Percentiles rank a stretch among this genome's conserved stretches.
Conservation (phyloP, 176 grass and related monocot species). For the Oryza officinalis region DNA sequence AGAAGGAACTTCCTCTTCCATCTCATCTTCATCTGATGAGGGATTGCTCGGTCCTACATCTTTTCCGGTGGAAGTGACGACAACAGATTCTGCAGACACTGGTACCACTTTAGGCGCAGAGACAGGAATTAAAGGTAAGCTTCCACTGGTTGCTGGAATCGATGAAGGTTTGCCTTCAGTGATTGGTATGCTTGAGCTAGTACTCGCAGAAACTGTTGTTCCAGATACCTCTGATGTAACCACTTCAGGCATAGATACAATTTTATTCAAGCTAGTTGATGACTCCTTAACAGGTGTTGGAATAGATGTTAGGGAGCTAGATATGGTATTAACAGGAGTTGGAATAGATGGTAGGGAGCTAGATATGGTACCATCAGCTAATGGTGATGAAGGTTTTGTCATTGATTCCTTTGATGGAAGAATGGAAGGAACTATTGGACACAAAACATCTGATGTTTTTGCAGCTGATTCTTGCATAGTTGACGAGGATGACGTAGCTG, state of each 20-base stretch:
- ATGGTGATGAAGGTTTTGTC: conserved; percentile 31
- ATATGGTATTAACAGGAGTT: conserved; percentile 30
- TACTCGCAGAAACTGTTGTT: conserved; percentile 33
- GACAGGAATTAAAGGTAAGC: conserved; percentile 40
- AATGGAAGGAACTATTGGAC: conserved; percentile 30
- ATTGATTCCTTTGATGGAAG: conserved; percentile 36
- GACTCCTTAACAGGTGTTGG: conserved; percentile 32
- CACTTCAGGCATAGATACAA: conserved; percentile 47
- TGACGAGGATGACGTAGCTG: conserved; percentile 30
- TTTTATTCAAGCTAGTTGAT: conserved; percentile 36
- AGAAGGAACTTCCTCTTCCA: conserved; percentile 88
- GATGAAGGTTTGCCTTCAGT: conserved; percentile 46
- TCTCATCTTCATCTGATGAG: conserved; percentile 85
- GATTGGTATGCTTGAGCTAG: conserved; percentile 27
- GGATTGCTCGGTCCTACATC: conserved; percentile 37
- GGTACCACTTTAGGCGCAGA: conserved; percentile 40
- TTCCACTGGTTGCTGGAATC: conserved; percentile 32
- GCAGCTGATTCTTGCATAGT: conserved; percentile 30
- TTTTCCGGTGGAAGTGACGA: conserved; percentile 47
- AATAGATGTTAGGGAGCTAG: conserved; percentile 45
- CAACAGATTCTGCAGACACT: conserved; percentile 34
- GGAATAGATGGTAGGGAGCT: conserved; percentile 43
- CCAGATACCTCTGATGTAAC: conserved; percentile 47
- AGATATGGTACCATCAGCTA: conserved; percentile 33
- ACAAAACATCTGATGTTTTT: conserved; percentile 32